Base-by-base conservation (phyloP, 2,329 filamentous ascomycete genomes). In the Ophiostoma sp. region DNA sequence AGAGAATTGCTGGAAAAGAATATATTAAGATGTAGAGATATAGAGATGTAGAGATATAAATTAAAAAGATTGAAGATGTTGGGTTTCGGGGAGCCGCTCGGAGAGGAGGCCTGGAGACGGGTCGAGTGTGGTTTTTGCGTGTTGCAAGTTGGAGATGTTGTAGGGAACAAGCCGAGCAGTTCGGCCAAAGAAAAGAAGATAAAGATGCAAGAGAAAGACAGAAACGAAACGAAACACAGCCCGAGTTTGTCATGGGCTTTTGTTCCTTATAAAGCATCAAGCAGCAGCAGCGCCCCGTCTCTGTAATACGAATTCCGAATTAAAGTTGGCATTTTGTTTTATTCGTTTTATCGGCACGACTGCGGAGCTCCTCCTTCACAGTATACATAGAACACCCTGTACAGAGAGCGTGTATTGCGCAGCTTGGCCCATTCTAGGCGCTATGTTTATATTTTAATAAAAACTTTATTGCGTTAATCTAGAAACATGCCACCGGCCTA, bases 311-410 rank as follows among this genome's bases (percentile, higher is more conserved):
- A 35, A 10, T 35, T 36, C 20, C 17, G 27, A 64, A 20, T 64
- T 20, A 33, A 33, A 64, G 15, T 27, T 15, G 44, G 52, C 23
- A 57, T 15, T 57, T 27, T 27, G 4, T 57, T 57, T 57, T 4
- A 57, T 57, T 27, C 13, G 4, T 57, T 57, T 57, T 4, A 57
- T 57, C 2, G 52, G 10, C 4, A 57, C 52, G n/a, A 57, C 52
- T 57, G 52, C 52, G 52, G 57, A 64, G 57, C 57, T 64, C 57
- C 57, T 64, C 60, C 17, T n/a, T 48, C 39, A 31, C 3, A 31
- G 27, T 31, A 31, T 31, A n/a, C n/a, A n/a, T n/a, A n/a, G n/a
- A n/a, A n/a, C n/a, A n/a, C n/a, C n/a, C n/a, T n/a, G 27, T 31
- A 31, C 27, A 31, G 27, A 31, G 27, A 31, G 27, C 27, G 27